phyloP scores from a whole-genome alignment of 177 flowering plant species.

The Vitis hybrid region DNA sequence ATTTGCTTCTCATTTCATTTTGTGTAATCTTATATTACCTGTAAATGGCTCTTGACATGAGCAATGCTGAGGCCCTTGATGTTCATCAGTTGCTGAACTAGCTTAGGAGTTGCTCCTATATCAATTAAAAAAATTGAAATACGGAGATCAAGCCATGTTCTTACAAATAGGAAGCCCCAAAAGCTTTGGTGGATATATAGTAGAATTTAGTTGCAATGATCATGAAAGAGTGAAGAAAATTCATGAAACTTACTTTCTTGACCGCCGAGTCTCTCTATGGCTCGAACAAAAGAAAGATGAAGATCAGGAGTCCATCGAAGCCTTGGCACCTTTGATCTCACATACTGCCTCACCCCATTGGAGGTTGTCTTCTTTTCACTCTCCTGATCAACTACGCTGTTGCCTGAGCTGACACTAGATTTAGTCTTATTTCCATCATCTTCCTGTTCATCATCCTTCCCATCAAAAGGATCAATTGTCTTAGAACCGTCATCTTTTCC shows the following conservation, averaged over 20 bases:
- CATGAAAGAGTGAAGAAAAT: background rate
- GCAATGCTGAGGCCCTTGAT: slow-evolving; percentile 40
- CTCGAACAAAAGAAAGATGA: slow-evolving; percentile 35
- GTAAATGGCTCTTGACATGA: slow-evolving; percentile 44
- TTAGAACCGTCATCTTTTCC: background rate
- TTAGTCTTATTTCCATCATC: slow-evolving; percentile 16
- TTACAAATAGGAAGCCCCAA: background rate
- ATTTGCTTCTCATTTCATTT: background rate
- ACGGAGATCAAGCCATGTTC: background rate
- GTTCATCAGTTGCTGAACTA: slow-evolving; percentile 38
- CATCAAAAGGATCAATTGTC: background rate
- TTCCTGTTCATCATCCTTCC: slow-evolving; percentile 6
- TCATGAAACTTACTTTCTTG: slow-evolving; percentile 24
- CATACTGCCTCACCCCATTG: slow-evolving; percentile 29
- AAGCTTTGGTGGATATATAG: background rate
- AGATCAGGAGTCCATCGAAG: slow-evolving; percentile 40
- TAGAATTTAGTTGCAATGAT: background rate
- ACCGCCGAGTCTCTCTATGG: slow-evolving; percentile 34
- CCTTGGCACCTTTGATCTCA: slow-evolving; percentile 36
- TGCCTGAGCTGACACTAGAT: slow-evolving; percentile 19
- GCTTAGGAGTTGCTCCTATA: slow-evolving; percentile 40
- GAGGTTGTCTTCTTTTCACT: slow-evolving; percentile 9
- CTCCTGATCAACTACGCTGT: slow-evolving; percentile 19
- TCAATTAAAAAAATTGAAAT: background rate
- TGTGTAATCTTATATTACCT: slow-evolving; percentile 14